Percentiles rank a stretch among this genome's conserved stretches.
These are phyloP conservation scores for Colletotrichum orchidophilum DNA, from an alignment of 2,329 filamentous ascomycete species.

Conservation along the genomic window DNA sequence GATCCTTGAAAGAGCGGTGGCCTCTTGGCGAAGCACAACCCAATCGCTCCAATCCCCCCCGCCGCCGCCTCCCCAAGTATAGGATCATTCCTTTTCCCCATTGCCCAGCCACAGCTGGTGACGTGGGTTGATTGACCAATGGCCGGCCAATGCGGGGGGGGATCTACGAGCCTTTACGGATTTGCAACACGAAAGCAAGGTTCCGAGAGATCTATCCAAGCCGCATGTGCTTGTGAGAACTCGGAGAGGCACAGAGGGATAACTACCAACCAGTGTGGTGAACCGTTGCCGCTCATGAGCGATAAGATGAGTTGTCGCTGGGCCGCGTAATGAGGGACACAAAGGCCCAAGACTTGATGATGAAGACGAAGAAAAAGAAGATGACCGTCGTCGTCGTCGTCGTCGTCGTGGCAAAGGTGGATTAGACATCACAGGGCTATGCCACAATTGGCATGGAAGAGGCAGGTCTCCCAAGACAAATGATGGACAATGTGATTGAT, in stretches of 20 bases:
- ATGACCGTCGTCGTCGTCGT: background rate
- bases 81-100: background rate
- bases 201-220: background rate
- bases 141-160: too few species aligned
- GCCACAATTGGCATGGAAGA: background rate
- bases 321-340: background rate
- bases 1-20: conserved; percentile 1
- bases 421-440: background rate
- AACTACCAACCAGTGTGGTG: background rate
- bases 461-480: background rate
- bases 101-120: background rate
- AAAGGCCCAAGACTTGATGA: background rate
- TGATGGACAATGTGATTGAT: background rate
- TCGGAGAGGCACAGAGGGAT: too few species aligned
- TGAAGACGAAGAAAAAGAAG: background rate
- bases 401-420: background rate
- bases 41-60: too few species aligned
- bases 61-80: too few species aligned
- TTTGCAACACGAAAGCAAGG: background rate
- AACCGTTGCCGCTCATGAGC: background rate
- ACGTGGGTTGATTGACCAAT: background rate
- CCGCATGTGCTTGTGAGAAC: background rate
- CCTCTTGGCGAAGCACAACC: background rate
- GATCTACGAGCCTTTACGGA: background rate
- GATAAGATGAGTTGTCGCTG: background rate